Evolutionary conservation across 768 basidiomycete genomes (phyloP).

Genomic region (Omphalotus guepiniiformis): DNA sequence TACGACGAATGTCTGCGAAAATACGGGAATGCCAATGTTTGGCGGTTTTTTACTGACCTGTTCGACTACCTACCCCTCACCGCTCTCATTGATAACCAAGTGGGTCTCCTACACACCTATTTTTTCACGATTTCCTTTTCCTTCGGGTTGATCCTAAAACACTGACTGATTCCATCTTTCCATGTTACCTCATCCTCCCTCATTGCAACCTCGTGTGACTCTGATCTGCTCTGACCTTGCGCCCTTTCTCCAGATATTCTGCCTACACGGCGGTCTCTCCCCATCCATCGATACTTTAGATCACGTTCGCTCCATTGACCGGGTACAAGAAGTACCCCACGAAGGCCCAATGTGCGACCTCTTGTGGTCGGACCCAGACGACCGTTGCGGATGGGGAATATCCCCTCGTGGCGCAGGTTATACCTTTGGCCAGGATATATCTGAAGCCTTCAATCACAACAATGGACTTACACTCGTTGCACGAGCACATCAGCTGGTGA

Average conservation of each 20-base stretch:
- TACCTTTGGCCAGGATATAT: conserved; percentile 90
- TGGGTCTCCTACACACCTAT: no score
- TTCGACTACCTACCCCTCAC: conserved; percentile 95
- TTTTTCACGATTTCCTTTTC: conserved; percentile 95
- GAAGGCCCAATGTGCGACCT: conserved; percentile 99
- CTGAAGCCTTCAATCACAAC: conserved; percentile 78
- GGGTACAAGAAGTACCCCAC: conserved; percentile 97
- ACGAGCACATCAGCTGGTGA: conserved; percentile 94
- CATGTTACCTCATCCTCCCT: background rate
- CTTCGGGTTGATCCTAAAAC: conserved; percentile 76
- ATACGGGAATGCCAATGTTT: conserved; percentile 90
- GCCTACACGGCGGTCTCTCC: conserved; percentile 76
- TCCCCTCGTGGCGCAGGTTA: conserved; percentile 98
- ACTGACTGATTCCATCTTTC: conserved; percentile 76
- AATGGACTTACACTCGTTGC: conserved; percentile 96
- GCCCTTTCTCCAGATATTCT: no score
- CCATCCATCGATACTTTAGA: conserved; percentile 32
- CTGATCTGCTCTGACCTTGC: no score
- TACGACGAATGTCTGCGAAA: conserved; percentile 97
- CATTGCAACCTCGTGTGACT: background rate
- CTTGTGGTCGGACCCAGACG: conserved; percentile 99
- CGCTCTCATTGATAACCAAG: conserved; percentile 94
- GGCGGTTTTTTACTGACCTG: conserved; percentile 98
- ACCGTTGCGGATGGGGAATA: conserved; percentile 92
- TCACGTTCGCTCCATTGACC: conserved; percentile 90